These are phyloP conservation scores for Sporothrix protearum DNA, from an alignment of 2,329 filamentous ascomycete genomes.

Conservation along the genomic window DNA sequence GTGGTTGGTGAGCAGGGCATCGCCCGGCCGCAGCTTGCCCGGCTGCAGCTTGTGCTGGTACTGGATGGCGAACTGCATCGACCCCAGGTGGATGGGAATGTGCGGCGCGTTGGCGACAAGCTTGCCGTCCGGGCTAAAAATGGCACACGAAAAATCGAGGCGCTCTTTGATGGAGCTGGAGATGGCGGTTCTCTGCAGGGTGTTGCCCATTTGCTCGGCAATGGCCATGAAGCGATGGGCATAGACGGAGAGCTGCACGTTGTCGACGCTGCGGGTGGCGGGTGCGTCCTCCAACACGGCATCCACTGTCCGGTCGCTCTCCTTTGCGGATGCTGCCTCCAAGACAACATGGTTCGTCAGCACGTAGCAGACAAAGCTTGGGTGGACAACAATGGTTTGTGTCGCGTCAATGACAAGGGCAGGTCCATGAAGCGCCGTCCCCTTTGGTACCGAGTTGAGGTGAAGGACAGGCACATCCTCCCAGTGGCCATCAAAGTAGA, in stretches of 20 bases:
- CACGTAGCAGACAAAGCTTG: neutral
- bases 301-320: neutral
- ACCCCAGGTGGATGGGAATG: constrained; percentile 74
- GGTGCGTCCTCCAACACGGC: neutral
- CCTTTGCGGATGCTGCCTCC: neutral
- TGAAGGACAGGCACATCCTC: constrained; percentile 49
- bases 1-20: constrained; percentile 80
- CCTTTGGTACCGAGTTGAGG: constrained; percentile 31
- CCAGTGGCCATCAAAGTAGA: constrained; percentile 69
- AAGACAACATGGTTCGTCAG: neutral
- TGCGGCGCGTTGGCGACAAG: constrained; percentile 77
- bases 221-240: constrained; percentile 24
- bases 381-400: constrained; percentile 63
- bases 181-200: constrained; percentile 18
- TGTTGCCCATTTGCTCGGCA: constrained; percentile 24
- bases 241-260: constrained; percentile 33
- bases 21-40: constrained; percentile 70
- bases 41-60: constrained; percentile 77
- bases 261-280: constrained; percentile 26
- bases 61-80: constrained; percentile 76
- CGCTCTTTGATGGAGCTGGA: constrained; percentile 23
- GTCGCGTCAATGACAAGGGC: constrained; percentile 83
- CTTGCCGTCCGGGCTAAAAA: constrained; percentile 71
- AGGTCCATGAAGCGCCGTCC: constrained; percentile 51
- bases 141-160: constrained; percentile 58